These are phyloP conservation scores for Mycena kentingensis DNA, from an alignment of 768 basidiomycete genomes.

Conservation along the genomic window DNA sequence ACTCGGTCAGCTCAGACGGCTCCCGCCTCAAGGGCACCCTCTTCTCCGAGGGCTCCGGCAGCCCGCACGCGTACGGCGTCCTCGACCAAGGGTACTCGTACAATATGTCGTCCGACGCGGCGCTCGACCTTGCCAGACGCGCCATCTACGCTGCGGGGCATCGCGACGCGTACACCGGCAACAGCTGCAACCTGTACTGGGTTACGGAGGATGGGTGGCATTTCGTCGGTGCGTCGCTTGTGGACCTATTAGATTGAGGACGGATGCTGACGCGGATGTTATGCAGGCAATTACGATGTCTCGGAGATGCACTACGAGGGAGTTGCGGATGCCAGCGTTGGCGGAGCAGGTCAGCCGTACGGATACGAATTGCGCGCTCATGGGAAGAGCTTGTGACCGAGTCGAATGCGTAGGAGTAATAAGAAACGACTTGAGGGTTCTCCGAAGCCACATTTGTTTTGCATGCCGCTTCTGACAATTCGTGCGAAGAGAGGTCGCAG, in stretches of 20 bases:
- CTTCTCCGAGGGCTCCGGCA: constrained; percentile 97
- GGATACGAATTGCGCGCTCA: too few species aligned
- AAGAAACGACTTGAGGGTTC: too few species aligned
- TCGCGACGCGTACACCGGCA: constrained; percentile 94
- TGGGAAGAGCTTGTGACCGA: too few species aligned
- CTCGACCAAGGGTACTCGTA: constrained; percentile 93
- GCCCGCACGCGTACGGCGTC: constrained; percentile 98
- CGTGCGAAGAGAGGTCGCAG: too few species aligned
- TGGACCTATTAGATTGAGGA: too few species aligned
- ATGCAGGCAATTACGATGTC: constrained; percentile 87
- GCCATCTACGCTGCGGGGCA: constrained; percentile 98
- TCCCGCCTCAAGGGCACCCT: constrained; percentile 92
- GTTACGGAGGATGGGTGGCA: constrained; percentile 94
- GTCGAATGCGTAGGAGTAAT: too few species aligned
- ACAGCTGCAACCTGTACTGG: constrained; percentile 93
- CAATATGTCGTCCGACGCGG: constrained; percentile 91
- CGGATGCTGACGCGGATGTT: constrained; percentile 14
- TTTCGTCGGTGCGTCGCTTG: constrained; percentile 74
- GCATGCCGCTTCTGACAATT: too few species aligned
- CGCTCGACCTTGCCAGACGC: constrained; percentile 88
- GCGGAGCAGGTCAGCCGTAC: too few species aligned
- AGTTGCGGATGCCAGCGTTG: constrained; percentile 66
- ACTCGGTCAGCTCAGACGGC: constrained; percentile 98
- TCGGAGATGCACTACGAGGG: constrained; percentile 90
- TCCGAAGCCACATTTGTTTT: too few species aligned